These are phyloP conservation scores for Pyrenophora graminea DNA, from an alignment of 2,329 filamentous ascomycete species.

Conservation along the genomic window DNA sequence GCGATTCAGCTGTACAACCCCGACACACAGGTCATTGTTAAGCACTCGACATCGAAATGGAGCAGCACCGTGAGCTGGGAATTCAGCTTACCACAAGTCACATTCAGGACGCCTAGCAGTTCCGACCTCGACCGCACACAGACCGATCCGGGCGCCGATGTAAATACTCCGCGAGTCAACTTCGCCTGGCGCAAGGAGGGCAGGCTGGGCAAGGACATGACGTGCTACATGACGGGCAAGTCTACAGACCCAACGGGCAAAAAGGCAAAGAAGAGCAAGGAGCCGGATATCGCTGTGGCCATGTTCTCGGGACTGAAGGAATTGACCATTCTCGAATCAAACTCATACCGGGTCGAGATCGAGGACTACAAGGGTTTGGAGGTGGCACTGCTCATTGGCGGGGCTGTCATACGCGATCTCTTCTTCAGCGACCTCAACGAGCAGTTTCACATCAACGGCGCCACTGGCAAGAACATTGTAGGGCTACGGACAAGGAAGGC, in stretches of 20 bases:
- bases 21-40: slow-evolving; percentile 77
- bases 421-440: slow-evolving; percentile 70
- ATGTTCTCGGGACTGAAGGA: slow-evolving; percentile 74
- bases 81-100: slow-evolving; percentile 86
- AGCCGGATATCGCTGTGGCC: slow-evolving; percentile 94
- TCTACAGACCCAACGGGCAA: slow-evolving; percentile 68
- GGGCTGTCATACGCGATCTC: slow-evolving; percentile 64
- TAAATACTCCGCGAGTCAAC: slow-evolving; percentile 69
- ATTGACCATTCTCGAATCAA: slow-evolving; percentile 90
- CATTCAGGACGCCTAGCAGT: slow-evolving; percentile 78
- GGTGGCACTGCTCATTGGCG: slow-evolving; percentile 70
- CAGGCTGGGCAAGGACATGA: slow-evolving; percentile 82
- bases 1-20: slow-evolving; percentile 92
- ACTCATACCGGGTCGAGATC: slow-evolving; percentile 85
- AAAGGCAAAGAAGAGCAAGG: slow-evolving; percentile 70
- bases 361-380: slow-evolving; percentile 94
- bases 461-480: slow-evolving; percentile 46
- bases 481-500: slow-evolving; percentile 41
- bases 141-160: slow-evolving; percentile 60
- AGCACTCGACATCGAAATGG: slow-evolving; percentile 75
- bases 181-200: slow-evolving; percentile 92
- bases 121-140: slow-evolving; percentile 77
- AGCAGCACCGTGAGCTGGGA: slow-evolving; percentile 82
- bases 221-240: slow-evolving; percentile 82
- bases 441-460: slow-evolving; percentile 73